Base-by-base conservation (phyloP, 2,329 filamentous ascomycete species). In the Exophiala xenobiotica region DNA sequence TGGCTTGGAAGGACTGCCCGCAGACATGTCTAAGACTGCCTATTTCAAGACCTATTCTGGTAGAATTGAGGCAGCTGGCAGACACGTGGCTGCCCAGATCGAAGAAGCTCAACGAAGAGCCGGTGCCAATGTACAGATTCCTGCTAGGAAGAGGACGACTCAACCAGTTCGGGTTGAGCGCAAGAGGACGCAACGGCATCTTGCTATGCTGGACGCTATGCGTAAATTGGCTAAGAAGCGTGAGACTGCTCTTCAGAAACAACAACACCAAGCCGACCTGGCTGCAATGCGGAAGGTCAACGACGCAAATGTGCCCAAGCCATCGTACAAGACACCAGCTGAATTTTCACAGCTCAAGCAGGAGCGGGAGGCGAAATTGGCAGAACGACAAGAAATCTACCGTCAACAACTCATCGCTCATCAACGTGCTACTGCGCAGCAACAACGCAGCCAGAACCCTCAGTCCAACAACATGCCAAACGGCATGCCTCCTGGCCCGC, bases 171-270 rank as follows among this genome's bases (percentile, higher is more conserved):
- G 89, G 45, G 92, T 99, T 4, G 92, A 97, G 64, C 83, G 91
- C 56, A 83, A 91, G 49, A 85, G 89, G 58, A 89, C 90, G 58
- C 88, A 90, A 57, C 89, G 90, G 65, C 89, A 96, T 65, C 75
- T 97, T 51, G 88, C 87, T 39, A 78, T 97, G 63, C 85, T 99
- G 60, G 92, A 97, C 70, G 88, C 88, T 2, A 96, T 97, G 89
- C 83, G 91, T 35, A 99, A 97, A 68, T 70, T 96, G 41, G 91
- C 91, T 1, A 95, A 96, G 76, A 97, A 96, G 71, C 83, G 92
- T 20, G 93, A 99, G 71, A 87, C 87, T 8, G 79, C 82, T 20
- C 75, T 83, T 22, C 90, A 93, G 66, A 97, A 97, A 74, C 88
- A 93, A 66, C 87, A 92, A 65, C 90, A 96, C 66, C 78, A 83